A percentile compares a stretch with the other conserved stretches of the same genome.
phyloP scores from a whole-genome alignment of 1,284 basidiomycete genomes.

The Nidula niveotomentosa region DNA sequence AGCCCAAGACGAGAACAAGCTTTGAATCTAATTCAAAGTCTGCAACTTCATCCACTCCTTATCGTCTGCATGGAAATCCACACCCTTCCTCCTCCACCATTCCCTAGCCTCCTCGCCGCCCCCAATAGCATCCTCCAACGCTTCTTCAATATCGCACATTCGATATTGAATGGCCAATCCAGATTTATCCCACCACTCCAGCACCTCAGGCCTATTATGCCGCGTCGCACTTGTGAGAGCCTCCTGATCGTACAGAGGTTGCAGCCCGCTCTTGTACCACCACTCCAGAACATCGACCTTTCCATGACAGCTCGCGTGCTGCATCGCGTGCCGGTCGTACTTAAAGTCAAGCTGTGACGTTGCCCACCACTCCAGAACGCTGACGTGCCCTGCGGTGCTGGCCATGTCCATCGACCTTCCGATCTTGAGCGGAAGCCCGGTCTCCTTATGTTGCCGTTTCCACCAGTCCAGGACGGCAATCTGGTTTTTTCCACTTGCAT shows the following conservation, averaged over 20 bases:
- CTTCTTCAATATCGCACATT: constrained; percentile 85
- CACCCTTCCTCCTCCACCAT: constrained; percentile 78
- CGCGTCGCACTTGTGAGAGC: constrained; percentile 75
- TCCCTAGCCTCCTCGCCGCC: constrained; percentile 66
- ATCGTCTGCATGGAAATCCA: constrained; percentile 78
- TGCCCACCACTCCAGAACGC: constrained; percentile 82
- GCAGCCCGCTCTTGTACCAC: constrained; percentile 78
- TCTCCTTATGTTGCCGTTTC: constrained; percentile 48
- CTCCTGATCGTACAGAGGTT: constrained; percentile 77
- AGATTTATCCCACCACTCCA: constrained; percentile 84
- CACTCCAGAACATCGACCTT: constrained; percentile 79
- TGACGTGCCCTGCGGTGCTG: constrained; percentile 67
- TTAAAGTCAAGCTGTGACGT: constrained; percentile 71
- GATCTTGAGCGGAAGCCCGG: constrained; percentile 65
- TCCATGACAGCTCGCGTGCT: constrained; percentile 77
- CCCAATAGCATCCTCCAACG: constrained; percentile 79
- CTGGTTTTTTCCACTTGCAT: constrained; percentile 73
- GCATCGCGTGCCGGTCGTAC: constrained; percentile 73
- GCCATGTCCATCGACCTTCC: constrained; percentile 82
- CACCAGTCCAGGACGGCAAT: constrained; percentile 79
- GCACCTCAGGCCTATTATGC: constrained; percentile 75
- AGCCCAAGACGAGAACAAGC: too few relatives aligned
- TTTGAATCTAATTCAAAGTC: constrained; percentile 52
- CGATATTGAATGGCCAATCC: constrained; percentile 77
- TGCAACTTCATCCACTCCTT: constrained; percentile 84